These are phyloP conservation scores for Cerrena zonata DNA, from an alignment of 1,284 basidiomycete genomes.

Conservation along the genomic window DNA sequence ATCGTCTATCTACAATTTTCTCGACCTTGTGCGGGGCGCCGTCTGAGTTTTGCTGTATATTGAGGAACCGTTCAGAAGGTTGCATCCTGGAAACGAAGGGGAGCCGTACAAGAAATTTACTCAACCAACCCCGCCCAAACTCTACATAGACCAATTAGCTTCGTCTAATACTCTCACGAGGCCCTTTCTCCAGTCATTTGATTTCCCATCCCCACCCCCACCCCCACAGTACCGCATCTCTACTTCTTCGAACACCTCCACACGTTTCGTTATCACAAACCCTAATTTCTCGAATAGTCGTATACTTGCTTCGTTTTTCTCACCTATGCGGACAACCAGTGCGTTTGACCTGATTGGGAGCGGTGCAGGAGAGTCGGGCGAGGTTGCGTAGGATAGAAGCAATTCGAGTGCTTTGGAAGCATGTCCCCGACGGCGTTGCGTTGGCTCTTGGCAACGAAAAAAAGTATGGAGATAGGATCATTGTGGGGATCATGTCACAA, in stretches of 20 bases:
- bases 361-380: slow-evolving; percentile 15
- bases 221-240: slow-evolving; percentile 47
- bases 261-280: slow-evolving; percentile 57
- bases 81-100: no score
- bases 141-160: no score
- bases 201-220: no score
- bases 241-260: slow-evolving; percentile 70
- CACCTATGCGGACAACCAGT: slow-evolving; percentile 53
- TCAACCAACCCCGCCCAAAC: no score
- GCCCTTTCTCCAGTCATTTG: slow-evolving; percentile 3
- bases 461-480: not conserved
- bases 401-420: slow-evolving; percentile 63
- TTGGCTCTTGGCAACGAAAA: slow-evolving; percentile 45
- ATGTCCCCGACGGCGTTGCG: slow-evolving; percentile 60
- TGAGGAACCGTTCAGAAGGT: no score
- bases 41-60: no score
- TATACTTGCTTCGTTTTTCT: slow-evolving; percentile 49
- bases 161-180: not conserved
- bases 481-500: not conserved
- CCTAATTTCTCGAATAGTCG: slow-evolving; percentile 65
- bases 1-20: no score
- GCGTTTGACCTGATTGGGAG: slow-evolving; percentile 33
- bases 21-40: no score
- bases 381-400: slow-evolving; percentile 58
- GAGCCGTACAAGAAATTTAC: no score